Percentiles rank a stretch among this genome's conserved stretches.
These are phyloP conservation scores for Wickerhamomyces subpelliculosus DNA, from an alignment of 805 yeast genomes.

Conservation along the genomic window DNA sequence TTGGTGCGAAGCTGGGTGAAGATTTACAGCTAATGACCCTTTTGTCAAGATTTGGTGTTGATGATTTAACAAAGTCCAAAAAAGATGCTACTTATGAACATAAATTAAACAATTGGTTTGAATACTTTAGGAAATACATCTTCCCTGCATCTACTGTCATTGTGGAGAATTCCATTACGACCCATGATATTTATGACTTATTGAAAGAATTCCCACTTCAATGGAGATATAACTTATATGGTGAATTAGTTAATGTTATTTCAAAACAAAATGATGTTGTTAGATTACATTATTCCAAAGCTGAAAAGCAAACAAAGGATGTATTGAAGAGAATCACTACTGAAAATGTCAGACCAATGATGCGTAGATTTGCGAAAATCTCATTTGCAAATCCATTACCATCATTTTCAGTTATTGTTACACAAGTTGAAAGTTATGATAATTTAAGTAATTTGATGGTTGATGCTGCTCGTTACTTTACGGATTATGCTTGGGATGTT, in stretches of 20 bases:
- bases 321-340: constrained; percentile 75
- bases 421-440: constrained; percentile 87
- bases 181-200: constrained; percentile 52
- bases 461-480: constrained; percentile 69
- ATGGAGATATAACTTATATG: constrained; percentile 69
- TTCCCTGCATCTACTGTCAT: constrained; percentile 48
- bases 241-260: constrained; percentile 59
- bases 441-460: constrained; percentile 76
- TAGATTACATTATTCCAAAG: constrained; percentile 52
- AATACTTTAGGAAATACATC: constrained; percentile 55
- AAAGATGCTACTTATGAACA: constrained; percentile 10
- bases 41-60: constrained; percentile 51
- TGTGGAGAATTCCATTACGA: constrained; percentile 49
- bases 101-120: constrained; percentile 41
- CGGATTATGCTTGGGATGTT: constrained; percentile 78
- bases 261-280: constrained; percentile 50
- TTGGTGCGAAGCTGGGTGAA: constrained; percentile 49
- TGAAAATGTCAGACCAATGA: constrained; percentile 67
- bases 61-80: constrained; percentile 24
- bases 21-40: constrained; percentile 44
- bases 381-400: constrained; percentile 76
- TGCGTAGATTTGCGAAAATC: constrained; percentile 64
- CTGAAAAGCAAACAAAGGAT: constrained; percentile 75
- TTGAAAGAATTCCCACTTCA: constrained; percentile 50
- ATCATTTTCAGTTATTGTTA: constrained; percentile 60